Evolutionary conservation across 441 rosid species (phyloP), one percentile per base, ranked within the genome.

Genomic region (Pelargonium exstipulatum): DNA sequence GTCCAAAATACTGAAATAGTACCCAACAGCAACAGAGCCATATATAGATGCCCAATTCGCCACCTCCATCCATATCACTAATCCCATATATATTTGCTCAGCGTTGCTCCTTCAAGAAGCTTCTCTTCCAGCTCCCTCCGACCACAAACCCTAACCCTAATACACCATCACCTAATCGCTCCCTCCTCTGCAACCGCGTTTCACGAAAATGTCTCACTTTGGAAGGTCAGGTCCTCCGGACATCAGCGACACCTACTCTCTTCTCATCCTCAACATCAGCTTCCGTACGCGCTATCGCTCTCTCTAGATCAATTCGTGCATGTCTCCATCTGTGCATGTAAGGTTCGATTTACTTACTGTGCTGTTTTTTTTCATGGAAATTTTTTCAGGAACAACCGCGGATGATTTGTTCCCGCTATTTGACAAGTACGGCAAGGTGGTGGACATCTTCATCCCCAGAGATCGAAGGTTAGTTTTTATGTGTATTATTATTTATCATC

Each of bases 221-320:
- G 99, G 98, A 18, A 82, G 93, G 79, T 86, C 98, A 22, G 99
- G 98, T 48, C 99, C 99, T 32, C 98, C 99, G 17, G 98, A 95
- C 67, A 95, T 95, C 78, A 53, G 75, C 46, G 98, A 95, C 72
- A 95, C 97, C 37, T 95, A 90, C 82, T 95, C 99, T 49, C 97
- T 95, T 40, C 99, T 92, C 74, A 85, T 95, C 69, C 98, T 92
- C 77, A 95, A 95, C 80, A 92, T 95, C 77, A 87, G 96, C 69
- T 95, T 95, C 82, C 97, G 99, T 55, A 55, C 9, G 42, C 9
- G 6, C 42, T 93, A 76, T 71, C 22, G 0, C 51, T 35, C 65
- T 62, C 42, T 3, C 22, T 13, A 0, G 61, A 3, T 17, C 26
- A 55, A 6, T 37, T 37, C 18, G 20, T 55, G 20, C 20, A 7